Evolutionary conservation across 2,329 filamentous ascomycete genomes (phyloP).

Genomic region (Alternaria viburni): DNA sequence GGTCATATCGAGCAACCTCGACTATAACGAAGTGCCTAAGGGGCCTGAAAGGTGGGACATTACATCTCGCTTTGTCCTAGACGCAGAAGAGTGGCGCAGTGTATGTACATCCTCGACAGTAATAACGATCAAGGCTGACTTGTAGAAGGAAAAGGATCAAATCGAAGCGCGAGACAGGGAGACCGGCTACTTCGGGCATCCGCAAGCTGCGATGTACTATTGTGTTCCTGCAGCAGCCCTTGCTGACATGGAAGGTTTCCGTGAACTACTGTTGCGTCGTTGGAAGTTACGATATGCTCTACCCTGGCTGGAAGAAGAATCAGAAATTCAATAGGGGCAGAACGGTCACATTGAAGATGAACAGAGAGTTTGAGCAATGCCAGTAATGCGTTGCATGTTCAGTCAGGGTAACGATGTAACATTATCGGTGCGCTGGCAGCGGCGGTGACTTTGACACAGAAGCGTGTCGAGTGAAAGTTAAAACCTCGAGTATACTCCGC

Average conservation of each 20-base stretch:
- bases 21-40: fast-evolving
- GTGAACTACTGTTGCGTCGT: background rate
- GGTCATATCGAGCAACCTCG: background rate
- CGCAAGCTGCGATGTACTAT: background rate
- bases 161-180: background rate
- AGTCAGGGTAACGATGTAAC: background rate
- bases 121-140: background rate
- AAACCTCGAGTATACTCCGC: background rate
- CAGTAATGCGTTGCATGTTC: background rate
- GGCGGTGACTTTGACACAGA: background rate
- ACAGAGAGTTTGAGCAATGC: background rate
- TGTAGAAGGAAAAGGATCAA: background rate
- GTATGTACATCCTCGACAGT: background rate
- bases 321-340: background rate
- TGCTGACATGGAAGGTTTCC: background rate
- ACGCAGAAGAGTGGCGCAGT: background rate
- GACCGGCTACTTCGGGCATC: background rate
- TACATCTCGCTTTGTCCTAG: background rate
- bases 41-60: background rate
- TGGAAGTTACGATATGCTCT: background rate
- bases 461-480: background rate
- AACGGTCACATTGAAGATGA: background rate
- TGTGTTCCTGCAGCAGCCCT: background rate
- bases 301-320: background rate
- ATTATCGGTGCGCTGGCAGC: background rate